Base-by-base conservation (phyloP, 768 basidiomycete species). In the Termitomyces sp. region DNA sequence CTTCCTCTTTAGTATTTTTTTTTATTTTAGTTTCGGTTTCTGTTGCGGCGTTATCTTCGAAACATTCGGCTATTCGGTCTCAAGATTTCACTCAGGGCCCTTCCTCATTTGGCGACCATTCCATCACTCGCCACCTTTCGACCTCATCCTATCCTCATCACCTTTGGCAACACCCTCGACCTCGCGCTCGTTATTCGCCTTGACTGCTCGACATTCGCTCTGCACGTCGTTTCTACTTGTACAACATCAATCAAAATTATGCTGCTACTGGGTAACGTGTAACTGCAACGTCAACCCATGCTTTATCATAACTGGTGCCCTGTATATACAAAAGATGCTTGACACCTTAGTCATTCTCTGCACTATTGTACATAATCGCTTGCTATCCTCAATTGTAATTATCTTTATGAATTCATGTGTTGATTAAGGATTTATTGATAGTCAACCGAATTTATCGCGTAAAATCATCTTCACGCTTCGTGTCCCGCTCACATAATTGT, bases 161-260 rank as follows among this genome's bases (percentile, higher is more conserved):
- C 53, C 62, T 59, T 32, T 62, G 66, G 65, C 69, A 54, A 63
- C 67, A 65, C 58, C 41, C 52, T 55, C 58, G 53, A 62, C 51
- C 56, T 41, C 19, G 38, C 12, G 19, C 21, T 38, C 43, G 23
- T 40, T 42, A 17, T 25, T 27, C 55, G 42, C 44, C 49, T 53
- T 54, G 19, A 41, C 41, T 49, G 40, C 34, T 47, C n/a, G 34
- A 21, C 10, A 44, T 47, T 17, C 37, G 44, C 37, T 57, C 52
- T 52, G 45, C 37, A 51, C 45, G 31, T 53, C 40, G n/a, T 34
- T 38, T 43, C 37, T 38, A 42, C 42, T 25, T 50, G 38, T 50
- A 58, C 48, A 44, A n/a, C n/a, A n/a, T 31, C 38, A 50, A 56
- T 57, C 56, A 59, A 62, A 38, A 57, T 14, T 14, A 41, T 46